Evolutionary conservation across 2,329 filamentous ascomycete genomes (phyloP), one percentile per base, ranked within the genome.

Genomic region (Orbilia blumenaviensis): DNA sequence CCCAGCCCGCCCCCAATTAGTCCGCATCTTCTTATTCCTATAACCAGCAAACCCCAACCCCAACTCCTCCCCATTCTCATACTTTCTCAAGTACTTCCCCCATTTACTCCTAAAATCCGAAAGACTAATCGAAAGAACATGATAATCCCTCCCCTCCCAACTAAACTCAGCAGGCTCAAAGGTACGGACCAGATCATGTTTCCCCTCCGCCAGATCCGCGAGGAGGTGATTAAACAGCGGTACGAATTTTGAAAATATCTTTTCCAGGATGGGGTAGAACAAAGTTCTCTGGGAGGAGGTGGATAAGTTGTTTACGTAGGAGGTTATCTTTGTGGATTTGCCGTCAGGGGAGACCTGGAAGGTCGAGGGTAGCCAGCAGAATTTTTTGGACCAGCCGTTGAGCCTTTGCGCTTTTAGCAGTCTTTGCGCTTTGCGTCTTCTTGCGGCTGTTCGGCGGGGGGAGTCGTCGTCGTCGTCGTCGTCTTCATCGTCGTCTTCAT

Each of bases 201-300:
- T 38, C 2, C 21, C 32, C 1, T 14, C 7, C 0, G 27, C 23
- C 12, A 68, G n/a, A 23, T 68, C 50, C 3, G 27, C 38, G 2
- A 68, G 50, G 29, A 61, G 18, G 25, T 61, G 36, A n/a, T 69
- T 61, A 46, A 69, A 69, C 38, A 69, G 10, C 14, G 66, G 66
- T 0, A 69, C 41, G 25, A 69, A 61, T 12, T 61, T 61, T 2
- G 52, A 42, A 52, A 69, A 69, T 6, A 69, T 50, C 18, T 29
- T 16, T 46, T 69, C 66, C 5, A 69, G 25, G 14, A 69, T 52
- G 2, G 66, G 66, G 10, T 69, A 69, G 21, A 69, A 69, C 8
- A 50, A 27, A 14, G 14, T 52, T 46, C 61, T 44, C 4, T 61
- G 27, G 5, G 34, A 14, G 3, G 38, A 25, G 8, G 52, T 36